phyloP scores from a whole-genome alignment of 495 filamentous ascomycete genomes.

The Venustampulla echinocandica region DNA sequence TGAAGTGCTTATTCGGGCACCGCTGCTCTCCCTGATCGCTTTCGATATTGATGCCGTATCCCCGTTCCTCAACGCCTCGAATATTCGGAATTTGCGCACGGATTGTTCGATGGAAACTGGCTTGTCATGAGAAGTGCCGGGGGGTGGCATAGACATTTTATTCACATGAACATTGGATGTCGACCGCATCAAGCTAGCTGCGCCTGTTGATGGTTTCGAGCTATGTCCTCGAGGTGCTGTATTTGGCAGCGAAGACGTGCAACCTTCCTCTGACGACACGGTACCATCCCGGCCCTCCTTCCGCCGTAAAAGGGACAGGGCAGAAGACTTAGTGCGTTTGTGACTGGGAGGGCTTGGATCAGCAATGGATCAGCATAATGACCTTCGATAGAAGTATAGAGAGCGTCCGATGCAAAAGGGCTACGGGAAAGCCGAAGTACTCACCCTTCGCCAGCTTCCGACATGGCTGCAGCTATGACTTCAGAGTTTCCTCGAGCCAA shows the following conservation, averaged over 20 bases:
- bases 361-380: background rate
- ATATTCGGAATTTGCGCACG: constrained; percentile 84
- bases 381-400: background rate
- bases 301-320: constrained; percentile 39
- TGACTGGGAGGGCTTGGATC: constrained; percentile 23
- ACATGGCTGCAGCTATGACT: constrained; percentile 12
- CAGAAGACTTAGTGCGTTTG: constrained; percentile 43
- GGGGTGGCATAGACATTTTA: constrained; percentile 5
- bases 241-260: constrained; percentile 25
- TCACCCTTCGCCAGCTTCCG: constrained; percentile 13
- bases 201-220: constrained; percentile 32
- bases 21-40: constrained; percentile 64
- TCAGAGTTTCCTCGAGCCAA: too few species aligned
- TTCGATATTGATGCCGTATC: constrained; percentile 85
- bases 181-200: constrained; percentile 23
- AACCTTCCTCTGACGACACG: constrained; percentile 13
- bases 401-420: background rate
- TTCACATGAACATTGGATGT: constrained; percentile 14
- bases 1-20: constrained; percentile 42
- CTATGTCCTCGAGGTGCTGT: constrained; percentile 31
- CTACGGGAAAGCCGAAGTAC: background rate
- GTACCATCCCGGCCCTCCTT: constrained; percentile 35
- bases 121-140: constrained; percentile 16
- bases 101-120: constrained; percentile 77
- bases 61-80: constrained; percentile 82